Evolutionary conservation across 2,329 filamentous ascomycete species (phyloP).

Genomic region (Cladosporium sp.): DNA sequence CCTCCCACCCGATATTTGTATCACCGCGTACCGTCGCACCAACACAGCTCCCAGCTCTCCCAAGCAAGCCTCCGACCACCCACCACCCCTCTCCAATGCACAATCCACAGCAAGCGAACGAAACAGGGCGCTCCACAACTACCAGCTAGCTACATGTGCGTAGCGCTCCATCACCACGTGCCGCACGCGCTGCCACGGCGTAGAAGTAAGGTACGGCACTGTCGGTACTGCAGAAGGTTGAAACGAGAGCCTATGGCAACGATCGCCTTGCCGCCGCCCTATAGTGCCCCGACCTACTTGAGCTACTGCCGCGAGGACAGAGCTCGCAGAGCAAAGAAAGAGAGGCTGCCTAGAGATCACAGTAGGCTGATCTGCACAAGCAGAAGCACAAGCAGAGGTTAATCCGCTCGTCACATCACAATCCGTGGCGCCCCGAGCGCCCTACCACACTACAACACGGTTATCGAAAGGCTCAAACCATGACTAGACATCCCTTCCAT

Average conservation of each 20-base stretch:
- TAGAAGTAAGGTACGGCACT: neutral
- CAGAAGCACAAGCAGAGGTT: neutral
- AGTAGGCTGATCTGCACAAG: neutral
- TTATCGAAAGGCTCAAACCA: neutral
- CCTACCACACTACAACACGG: neutral
- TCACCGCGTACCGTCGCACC: neutral
- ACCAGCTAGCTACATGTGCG: neutral
- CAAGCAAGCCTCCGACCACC: neutral
- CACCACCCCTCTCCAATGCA: neutral
- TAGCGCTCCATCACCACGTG: neutral
- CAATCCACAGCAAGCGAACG: neutral
- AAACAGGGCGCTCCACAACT: neutral
- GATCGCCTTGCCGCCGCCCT: neutral
- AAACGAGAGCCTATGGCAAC: neutral
- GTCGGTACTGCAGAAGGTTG: neutral
- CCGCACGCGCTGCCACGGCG: neutral
- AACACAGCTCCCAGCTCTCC: neutral
- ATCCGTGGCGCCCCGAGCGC: neutral
- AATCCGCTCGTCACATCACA: neutral
- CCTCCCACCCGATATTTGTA: neutral
- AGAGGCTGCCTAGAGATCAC: neutral
- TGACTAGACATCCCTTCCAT: neutral
- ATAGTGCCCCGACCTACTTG: neutral
- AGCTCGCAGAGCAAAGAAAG: neutral
- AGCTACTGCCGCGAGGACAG: too few species aligned